Conservation (phyloP, 345 rosid genomes). For the Limnanthes douglasii region DNA sequence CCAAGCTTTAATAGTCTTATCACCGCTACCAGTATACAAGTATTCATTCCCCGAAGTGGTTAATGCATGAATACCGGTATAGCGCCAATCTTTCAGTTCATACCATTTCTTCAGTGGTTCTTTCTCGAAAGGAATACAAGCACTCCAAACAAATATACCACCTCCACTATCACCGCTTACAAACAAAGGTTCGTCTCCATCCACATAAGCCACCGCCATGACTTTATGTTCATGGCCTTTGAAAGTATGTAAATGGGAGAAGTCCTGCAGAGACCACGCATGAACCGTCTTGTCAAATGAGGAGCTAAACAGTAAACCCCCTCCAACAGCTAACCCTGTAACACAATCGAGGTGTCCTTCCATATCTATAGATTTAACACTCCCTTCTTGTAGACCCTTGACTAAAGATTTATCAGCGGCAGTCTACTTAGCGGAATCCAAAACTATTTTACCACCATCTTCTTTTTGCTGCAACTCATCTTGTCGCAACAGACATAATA, state of each 20-base stretch:
- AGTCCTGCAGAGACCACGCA: conserved; percentile 47
- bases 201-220: conserved; percentile 50
- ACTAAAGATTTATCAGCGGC: too few relatives aligned
- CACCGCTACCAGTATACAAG: conserved; percentile 88
- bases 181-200: conserved; percentile 53
- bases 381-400: too few relatives aligned
- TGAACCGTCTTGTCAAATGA: too few relatives aligned
- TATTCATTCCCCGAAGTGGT: conserved; percentile 40
- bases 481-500: too few relatives aligned
- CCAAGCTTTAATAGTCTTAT: conserved; percentile 83
- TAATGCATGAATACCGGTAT: conserved; percentile 76
- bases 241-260: conserved; percentile 62
- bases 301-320: too few relatives aligned
- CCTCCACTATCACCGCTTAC: conserved; percentile 81
- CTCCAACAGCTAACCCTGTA: too few relatives aligned
- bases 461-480: too few relatives aligned
- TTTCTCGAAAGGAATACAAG: conserved; percentile 31
- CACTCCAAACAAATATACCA: conserved; percentile 72
- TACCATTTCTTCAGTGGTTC: conserved; percentile 70
- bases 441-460: too few relatives aligned
- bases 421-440: too few relatives aligned
- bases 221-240: conserved; percentile 83
- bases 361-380: too few relatives aligned
- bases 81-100: conserved; percentile 91
- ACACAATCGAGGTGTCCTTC: too few relatives aligned